Conservation (phyloP, 78 protist species). For the Polysphondylium violaceum region DNA sequence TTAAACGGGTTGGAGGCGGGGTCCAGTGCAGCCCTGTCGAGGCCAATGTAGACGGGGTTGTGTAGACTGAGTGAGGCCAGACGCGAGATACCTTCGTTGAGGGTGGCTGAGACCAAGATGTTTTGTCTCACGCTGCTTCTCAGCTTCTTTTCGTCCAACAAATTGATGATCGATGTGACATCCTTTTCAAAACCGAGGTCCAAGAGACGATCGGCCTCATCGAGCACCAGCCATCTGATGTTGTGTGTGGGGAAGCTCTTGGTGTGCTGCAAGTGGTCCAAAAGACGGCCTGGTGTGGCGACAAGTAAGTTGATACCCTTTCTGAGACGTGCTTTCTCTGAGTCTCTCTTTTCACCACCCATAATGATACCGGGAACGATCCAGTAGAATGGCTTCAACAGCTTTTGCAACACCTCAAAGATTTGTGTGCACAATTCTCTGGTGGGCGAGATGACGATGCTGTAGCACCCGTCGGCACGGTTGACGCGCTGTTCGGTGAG, state of each 20-base stretch:
- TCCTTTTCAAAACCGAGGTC: slow-evolving; percentile 91
- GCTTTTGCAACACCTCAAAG: slow-evolving; percentile 54
- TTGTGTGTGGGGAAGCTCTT: slow-evolving; percentile 23
- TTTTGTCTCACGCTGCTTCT: slow-evolving; percentile 37
- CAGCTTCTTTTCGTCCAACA: slow-evolving; percentile 60
- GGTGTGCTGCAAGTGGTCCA: slow-evolving; percentile 92
- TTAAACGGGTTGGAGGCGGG: background rate
- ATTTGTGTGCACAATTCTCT: slow-evolving; percentile 93
- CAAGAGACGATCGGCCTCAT: slow-evolving; percentile 95
- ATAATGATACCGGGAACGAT: slow-evolving; percentile 86
- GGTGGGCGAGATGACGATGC: slow-evolving; percentile 93
- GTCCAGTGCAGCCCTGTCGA: slow-evolving; percentile 16
- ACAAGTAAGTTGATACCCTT: slow-evolving; percentile 92
- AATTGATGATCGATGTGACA: slow-evolving; percentile 59
- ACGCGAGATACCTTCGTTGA: slow-evolving; percentile 86
- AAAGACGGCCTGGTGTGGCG: slow-evolving; percentile 95
- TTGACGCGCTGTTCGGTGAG: slow-evolving; percentile 39
- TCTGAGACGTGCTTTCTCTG: slow-evolving; percentile 94
- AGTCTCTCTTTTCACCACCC: slow-evolving; percentile 93
- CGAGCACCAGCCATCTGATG: slow-evolving; percentile 82
- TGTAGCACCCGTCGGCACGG: slow-evolving; percentile 78
- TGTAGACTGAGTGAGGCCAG: slow-evolving; percentile 81
- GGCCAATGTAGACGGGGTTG: slow-evolving; percentile 62
- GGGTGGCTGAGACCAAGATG: slow-evolving; percentile 90
- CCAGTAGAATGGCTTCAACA: slow-evolving; percentile 75